phyloP scores from a whole-genome alignment of 495 filamentous ascomycete genomes.

The Daldinia concentrica region DNA sequence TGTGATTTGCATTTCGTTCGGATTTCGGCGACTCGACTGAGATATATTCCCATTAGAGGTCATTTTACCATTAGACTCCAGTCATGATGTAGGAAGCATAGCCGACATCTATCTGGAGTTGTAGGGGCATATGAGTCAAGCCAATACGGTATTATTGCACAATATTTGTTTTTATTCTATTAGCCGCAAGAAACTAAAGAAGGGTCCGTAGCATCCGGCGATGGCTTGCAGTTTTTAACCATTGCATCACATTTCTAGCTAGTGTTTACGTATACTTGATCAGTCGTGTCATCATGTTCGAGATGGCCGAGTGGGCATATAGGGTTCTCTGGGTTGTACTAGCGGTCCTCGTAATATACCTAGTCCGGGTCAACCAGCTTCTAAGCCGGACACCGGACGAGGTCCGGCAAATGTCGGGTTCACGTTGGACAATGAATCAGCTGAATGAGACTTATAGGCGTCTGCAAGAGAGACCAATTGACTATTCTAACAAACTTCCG shows the following conservation, averaged over 20 bases:
- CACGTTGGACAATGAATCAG: conserved; percentile 60
- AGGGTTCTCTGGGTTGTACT: conserved; percentile 19
- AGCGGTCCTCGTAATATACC: conserved; percentile 50
- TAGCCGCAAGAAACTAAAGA: background rate
- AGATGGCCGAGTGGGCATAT: conserved; percentile 4
- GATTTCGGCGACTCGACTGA: no score
- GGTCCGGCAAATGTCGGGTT: conserved; percentile 52
- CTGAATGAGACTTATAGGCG: conserved; percentile 58
- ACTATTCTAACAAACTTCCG: conserved; percentile 59
- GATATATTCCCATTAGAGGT: background rate
- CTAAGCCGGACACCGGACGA: conserved; percentile 59
- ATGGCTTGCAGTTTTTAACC: background rate
- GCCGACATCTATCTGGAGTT: no score
- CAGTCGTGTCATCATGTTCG: conserved; percentile 1
- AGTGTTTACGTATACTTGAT: background rate
- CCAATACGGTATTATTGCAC: background rate
- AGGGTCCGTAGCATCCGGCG: background rate
- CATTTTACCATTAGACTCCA: no score
- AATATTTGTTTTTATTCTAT: background rate
- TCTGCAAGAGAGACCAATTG: conserved; percentile 53
- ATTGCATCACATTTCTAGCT: background rate
- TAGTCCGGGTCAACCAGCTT: conserved; percentile 60
- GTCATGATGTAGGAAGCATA: no score
- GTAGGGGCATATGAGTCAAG: no score
- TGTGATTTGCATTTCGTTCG: conserved; percentile 5